These are phyloP conservation scores for Acarospora socialis DNA, from an alignment of 2,329 filamentous ascomycete species.

Conservation along the genomic window DNA sequence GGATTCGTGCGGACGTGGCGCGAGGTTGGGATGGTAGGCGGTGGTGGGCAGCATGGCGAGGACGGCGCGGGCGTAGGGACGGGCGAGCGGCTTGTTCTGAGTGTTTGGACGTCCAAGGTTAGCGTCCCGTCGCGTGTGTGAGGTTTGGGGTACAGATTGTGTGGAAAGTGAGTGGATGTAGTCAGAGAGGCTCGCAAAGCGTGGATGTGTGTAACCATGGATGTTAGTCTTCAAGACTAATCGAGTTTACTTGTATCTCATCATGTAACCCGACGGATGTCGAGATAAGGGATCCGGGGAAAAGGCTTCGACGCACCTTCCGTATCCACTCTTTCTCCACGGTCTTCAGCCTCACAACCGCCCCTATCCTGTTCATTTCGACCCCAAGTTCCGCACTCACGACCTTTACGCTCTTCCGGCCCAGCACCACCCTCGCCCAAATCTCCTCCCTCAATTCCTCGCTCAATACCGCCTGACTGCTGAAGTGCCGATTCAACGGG, in stretches of 20 bases:
- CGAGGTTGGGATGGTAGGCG: conserved; percentile 20
- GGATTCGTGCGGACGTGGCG: conserved; percentile 39
- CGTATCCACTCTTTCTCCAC: conserved; percentile 64
- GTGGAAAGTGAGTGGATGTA: conserved; percentile 7
- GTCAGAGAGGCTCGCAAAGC: conserved; percentile 12
- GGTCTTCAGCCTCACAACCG: conserved; percentile 72
- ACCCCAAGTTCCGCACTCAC: conserved; percentile 66
- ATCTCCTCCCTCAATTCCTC: conserved; percentile 61
- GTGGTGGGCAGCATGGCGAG: conserved; percentile 66
- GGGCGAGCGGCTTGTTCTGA: conserved; percentile 63
- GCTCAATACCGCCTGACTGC: conserved; percentile 57
- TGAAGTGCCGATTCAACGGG: conserved; percentile 57
- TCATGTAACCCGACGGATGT: conserved; percentile 32
- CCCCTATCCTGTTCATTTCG: conserved; percentile 71
- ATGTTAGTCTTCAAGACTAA: conserved; percentile 98
- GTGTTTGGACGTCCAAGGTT: conserved; percentile 11
- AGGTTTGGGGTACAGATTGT: conserved; percentile 9
- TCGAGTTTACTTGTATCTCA: conserved; percentile 70
- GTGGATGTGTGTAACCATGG: conserved; percentile 53
- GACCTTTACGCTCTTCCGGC: conserved; percentile 55
- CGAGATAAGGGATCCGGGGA: conserved; percentile 1
- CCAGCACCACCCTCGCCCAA: conserved; percentile 50
- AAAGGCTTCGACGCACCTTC: conserved; percentile 47
- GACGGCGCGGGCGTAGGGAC: conserved; percentile 62
- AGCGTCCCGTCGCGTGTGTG: no score